Evolutionary conservation across 2,329 filamentous ascomycete species (phyloP).

Genomic region (Fusarium domesticum): DNA sequence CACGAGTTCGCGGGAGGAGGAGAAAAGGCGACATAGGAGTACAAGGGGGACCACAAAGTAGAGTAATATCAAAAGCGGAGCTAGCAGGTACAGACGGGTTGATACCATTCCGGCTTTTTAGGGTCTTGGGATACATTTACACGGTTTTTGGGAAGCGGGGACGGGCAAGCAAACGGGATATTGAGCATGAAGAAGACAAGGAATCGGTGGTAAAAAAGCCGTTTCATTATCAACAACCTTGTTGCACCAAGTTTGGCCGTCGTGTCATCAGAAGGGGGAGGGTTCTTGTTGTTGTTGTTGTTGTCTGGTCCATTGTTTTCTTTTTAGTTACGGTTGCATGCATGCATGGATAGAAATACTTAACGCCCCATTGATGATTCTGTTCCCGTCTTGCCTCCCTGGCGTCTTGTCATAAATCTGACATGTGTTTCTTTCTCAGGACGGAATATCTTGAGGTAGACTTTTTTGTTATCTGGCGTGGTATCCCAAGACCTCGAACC

Average conservation of each 20-base stretch:
- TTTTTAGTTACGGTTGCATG: constrained; percentile 16
- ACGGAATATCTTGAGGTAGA: not conserved
- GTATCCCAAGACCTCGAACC: too few species aligned
- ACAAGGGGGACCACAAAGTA: too few species aligned
- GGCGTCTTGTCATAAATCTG: not conserved
- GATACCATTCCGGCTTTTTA: not conserved
- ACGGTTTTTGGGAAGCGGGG: not conserved
- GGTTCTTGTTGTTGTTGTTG: not conserved
- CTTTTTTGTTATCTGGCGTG: too few species aligned
- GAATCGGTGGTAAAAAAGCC: too few species aligned
- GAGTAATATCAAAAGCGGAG: too few species aligned
- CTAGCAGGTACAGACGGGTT: too few species aligned
- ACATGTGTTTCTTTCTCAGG: not conserved
- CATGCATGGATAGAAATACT: constrained; percentile 21
- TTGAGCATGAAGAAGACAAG: too few species aligned
- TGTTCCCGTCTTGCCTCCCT: constrained; percentile 3
- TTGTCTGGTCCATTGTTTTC: not conserved
- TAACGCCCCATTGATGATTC: constrained; percentile 23
- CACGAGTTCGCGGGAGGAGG: too few species aligned
- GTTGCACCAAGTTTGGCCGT: too few species aligned
- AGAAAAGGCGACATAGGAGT: too few species aligned
- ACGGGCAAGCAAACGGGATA: not conserved
- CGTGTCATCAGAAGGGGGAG: constrained; percentile 12
- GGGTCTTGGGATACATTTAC: not conserved
- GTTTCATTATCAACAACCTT: too few species aligned